Base-by-base conservation (phyloP, 495 filamentous ascomycete genomes). In the Platismatia glauca region DNA sequence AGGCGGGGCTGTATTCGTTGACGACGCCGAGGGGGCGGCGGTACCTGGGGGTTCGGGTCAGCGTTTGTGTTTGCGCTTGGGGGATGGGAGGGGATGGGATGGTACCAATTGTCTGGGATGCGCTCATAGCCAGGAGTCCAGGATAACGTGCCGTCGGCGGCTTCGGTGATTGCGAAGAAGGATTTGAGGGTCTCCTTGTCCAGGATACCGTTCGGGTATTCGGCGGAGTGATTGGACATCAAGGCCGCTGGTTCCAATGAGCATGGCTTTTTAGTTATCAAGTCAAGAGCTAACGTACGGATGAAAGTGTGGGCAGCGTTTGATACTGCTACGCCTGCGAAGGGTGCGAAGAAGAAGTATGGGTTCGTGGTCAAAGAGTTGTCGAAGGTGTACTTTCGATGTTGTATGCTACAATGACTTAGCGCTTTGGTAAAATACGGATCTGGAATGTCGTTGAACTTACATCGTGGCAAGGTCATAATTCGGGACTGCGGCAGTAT, bases 61-160 rank as follows among this genome's bases (percentile, higher is more conserved):
- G 57, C 22, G 13, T 3, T 41, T 43, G 57, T 15, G 35, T n/a
- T 20, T 24, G 66, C 8, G 71, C 64, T 50, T 76, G 75, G 0
- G 71, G 60, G 15, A 72, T 67, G 8, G 78, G 75, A 53, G 0
- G 71, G 60, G 15, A 72, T 67, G 8, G 77, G 75, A 53, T 77
- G 77, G 72, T 84, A 85, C 83, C 82, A 86, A 61, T 86, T 86
- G 33, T 83, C 74, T 0, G 84, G 83, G 58, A 83, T 82, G 34
- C 72, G 69, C 64, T 84, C 81, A 66, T 79, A 72, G 31, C 81
- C 81, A 46, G 76, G 71, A 3, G 66, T 73, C 61, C 76, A 80
- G 0, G 67, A 71, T 18, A 81, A 61, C 29, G 72, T 72, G 24
- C 73, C 74, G 24, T 74, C 69, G 22, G 35, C 15, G 9, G 44